Evolutionary conservation across 257 asterid species (phyloP), one percentile per base, ranked within the genome.

Genomic region (Thymus quinquecostatus): DNA sequence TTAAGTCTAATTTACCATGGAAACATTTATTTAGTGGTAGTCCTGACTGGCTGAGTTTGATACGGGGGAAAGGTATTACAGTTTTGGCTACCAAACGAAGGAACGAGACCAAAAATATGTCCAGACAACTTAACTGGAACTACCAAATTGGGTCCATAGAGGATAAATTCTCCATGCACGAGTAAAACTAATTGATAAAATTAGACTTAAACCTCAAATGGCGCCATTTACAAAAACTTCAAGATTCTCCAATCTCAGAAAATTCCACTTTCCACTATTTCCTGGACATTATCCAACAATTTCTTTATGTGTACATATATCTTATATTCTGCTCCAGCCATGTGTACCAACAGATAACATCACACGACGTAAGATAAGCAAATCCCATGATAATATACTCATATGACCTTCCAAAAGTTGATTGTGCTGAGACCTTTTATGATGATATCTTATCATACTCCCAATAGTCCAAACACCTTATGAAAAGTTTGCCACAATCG

Each of bases 271-370:
- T 34, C 30, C 28, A 60, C 47, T 13, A 7, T 60, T 13, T 11
- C 29, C 10, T 12, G 36, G 30, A 12, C 60, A 55, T 10, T 55
- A 21, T 57, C 41, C 40, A 4, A 32, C 12, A 11, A 13, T 14
- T 38, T n/a, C n/a, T 14, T 21, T 14, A 38, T 8, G 40, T 32
- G 8, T n/a, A 12, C 33, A 14, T 38, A 38, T 6, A 38, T 38
- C 13, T 5, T 61, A 7, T 61, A 40, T 32, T 61, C n/a, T 61
- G n/a, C 66, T 38, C 66, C 50, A 4, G 50, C 50, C 50, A 61
- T 61, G 49, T 38, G 32, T 21, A 8, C 34, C 30, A 38, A 6
- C 49, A 14, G 14, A 38, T 28, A 38, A 14, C 12, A 38, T 5
- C n/a, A 40, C 49, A 61, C 50, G 14, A 50, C 50, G 33, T 61